These are phyloP conservation scores for Starmerella stigmatis DNA, from an alignment of 805 yeast species.

Conservation along the genomic window DNA sequence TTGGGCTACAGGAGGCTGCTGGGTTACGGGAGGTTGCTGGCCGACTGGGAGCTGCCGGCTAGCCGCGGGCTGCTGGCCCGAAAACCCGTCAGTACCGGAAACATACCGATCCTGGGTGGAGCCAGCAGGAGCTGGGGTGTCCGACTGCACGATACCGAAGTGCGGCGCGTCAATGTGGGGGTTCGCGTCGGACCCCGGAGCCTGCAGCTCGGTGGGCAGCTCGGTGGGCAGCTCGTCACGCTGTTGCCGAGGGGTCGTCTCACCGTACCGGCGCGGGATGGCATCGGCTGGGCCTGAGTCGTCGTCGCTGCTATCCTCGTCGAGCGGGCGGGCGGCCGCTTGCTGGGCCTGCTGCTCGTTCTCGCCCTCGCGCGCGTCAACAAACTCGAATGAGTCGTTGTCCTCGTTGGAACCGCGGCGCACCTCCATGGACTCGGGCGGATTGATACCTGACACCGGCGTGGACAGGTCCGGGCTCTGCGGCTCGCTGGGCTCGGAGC, in stretches of 20 bases:
- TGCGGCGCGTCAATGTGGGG: no score
- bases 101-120: no score
- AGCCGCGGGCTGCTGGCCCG: no score
- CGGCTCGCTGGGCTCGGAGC: conserved; percentile 28
- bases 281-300: conserved; percentile 22
- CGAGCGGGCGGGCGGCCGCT: no score
- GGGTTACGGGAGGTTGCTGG: no score
- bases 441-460: background rate
- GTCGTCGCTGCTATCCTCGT: conserved; percentile 15
- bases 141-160: no score
- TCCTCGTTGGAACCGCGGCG: background rate
- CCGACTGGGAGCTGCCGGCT: no score
- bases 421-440: conserved; percentile 3
- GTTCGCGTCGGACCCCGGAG: no score
- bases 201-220: no score
- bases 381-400: conserved; percentile 30
- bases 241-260: conserved; percentile 1
- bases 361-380: conserved; percentile 27
- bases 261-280: conserved; percentile 17
- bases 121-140: no score
- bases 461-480: conserved; percentile 22
- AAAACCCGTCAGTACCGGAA: no score
- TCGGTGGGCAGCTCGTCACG: background rate
- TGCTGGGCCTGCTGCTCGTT: background rate
- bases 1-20: no score